phyloP scores from a whole-genome alignment of 225 moss, liverwort and hornwort genomes.

The Sphagnum tenellum region DNA sequence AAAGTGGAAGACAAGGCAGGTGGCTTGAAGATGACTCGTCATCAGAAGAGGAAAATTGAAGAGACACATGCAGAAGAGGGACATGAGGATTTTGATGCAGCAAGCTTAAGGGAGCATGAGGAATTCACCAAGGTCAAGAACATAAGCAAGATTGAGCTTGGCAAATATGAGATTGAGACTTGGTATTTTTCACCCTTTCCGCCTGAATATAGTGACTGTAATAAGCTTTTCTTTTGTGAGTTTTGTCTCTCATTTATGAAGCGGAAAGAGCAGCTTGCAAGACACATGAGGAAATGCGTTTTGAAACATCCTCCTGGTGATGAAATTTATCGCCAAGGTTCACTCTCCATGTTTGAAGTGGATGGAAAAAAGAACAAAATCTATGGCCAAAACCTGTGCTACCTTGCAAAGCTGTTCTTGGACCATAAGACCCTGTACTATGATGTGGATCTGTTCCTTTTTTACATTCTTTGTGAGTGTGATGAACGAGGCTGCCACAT shows the following conservation, averaged over 20 bases:
- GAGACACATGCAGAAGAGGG: too few species aligned
- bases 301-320: conserved; percentile 81
- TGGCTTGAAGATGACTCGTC: too few species aligned
- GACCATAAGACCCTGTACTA: conserved; percentile 97
- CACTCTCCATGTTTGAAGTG: conserved; percentile 88
- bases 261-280: conserved; percentile 47
- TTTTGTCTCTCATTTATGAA: conserved; percentile 95
- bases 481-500: conserved; percentile 74
- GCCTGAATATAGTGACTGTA: conserved; percentile 74
- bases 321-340: conserved; percentile 66
- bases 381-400: conserved; percentile 87
- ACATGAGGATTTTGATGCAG: too few species aligned
- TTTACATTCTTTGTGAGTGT: conserved; percentile 80
- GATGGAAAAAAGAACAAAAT: conserved; percentile 86
- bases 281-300: conserved; percentile 53
- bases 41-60: too few species aligned
- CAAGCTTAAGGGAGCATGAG: conserved; percentile 47
- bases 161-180: conserved; percentile 92
- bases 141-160: conserved; percentile 55
- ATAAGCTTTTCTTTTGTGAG: conserved; percentile 89
- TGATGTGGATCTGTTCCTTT: conserved; percentile 90
- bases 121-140: conserved; percentile 98
- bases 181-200: conserved; percentile 98
- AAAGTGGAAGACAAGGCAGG: too few species aligned
- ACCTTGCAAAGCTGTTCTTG: conserved; percentile 86